Evolutionary conservation across 163 green algal species (phyloP), one percentile per base, ranked within the genome.

Genomic region (Scenedesmus sp.): DNA sequence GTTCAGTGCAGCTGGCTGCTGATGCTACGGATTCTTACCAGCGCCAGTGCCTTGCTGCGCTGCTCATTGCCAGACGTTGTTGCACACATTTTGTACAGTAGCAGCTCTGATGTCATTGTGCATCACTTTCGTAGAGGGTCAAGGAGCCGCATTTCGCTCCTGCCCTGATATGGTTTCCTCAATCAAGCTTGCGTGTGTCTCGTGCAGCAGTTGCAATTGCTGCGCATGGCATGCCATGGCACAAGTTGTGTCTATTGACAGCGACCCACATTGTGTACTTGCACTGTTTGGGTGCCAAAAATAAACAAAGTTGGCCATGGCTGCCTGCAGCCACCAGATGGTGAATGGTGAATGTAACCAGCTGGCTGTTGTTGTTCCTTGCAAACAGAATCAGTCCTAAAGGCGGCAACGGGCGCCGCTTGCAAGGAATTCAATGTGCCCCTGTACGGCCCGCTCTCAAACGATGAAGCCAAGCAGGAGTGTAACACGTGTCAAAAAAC

Each of bases 121-220:
- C 66, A 52, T 79, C 23, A 52, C 46, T 0, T 13, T 79, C 6
- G 23, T 1, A 79, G 46, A 15, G 23, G 6, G 0, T 15, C 23
- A 79, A 52, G 70, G 70, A 52, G 70, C 23, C 70, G 70, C 70
- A 79, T 79, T 79, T 79, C 70, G 70, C 70, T 79, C 70, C 70
- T 4, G 2, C 46, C 70, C 20, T 79, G 23, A 23, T 79, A 15
- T n/a, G 46, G 23, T 13, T 52, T 23, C 46, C 70, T 79, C 46
- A 13, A 79, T 52, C 23, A 79, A 79, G 70, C 70, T 76, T 6
- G 5, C 23, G 46, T 52, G 10, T 52, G 70, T 52, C 46, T 23
- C 70, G 46, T 16, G 23, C 23, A 79, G 70, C 23, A 52, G 23
- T 12, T 52, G 70, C 23, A 52, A 5, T 12, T 52, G 70, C 23